phyloP scores from a whole-genome alignment of 768 basidiomycete genomes.

The Pholiota molesta region DNA sequence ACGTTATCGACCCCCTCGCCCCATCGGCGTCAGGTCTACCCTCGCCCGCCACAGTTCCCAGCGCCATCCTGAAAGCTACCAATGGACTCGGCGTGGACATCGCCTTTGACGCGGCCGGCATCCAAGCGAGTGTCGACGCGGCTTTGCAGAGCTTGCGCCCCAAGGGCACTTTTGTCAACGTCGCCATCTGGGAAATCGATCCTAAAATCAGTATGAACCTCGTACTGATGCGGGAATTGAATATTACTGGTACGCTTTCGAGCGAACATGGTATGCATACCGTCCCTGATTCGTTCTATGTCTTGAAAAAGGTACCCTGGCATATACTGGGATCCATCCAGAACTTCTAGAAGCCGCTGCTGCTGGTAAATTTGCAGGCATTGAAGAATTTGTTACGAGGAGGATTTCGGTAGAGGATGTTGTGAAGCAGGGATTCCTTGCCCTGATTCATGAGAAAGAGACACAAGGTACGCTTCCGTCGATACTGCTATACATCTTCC shows the following conservation, averaged over 20 bases:
- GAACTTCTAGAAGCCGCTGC: not conserved
- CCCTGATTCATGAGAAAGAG: not conserved
- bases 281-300: not conserved
- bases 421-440: not conserved
- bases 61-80: constrained; percentile 25
- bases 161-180: constrained; percentile 41
- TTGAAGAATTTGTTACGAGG: not conserved
- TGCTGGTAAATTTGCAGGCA: not conserved
- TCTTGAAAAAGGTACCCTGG: not conserved
- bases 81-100: constrained; percentile 42
- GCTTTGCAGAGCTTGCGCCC: constrained; percentile 39
- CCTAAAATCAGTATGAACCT: constrained; percentile 39
- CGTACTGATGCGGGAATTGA: constrained; percentile 39
- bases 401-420: not conserved
- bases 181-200: constrained; percentile 45
- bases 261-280: not conserved
- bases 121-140: constrained; percentile 38
- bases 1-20: constrained; percentile 36
- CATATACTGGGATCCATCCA: not conserved
- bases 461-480: not conserved
- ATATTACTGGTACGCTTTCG: constrained; percentile 34
- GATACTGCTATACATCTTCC: not conserved
- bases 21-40: constrained; percentile 15
- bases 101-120: constrained; percentile 50
- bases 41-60: not conserved